A percentile compares a stretch with the other conserved stretches of the same genome.
These are phyloP conservation scores for Fomitopsis serialis DNA, from an alignment of 768 basidiomycete genomes.

Conservation along the genomic window DNA sequence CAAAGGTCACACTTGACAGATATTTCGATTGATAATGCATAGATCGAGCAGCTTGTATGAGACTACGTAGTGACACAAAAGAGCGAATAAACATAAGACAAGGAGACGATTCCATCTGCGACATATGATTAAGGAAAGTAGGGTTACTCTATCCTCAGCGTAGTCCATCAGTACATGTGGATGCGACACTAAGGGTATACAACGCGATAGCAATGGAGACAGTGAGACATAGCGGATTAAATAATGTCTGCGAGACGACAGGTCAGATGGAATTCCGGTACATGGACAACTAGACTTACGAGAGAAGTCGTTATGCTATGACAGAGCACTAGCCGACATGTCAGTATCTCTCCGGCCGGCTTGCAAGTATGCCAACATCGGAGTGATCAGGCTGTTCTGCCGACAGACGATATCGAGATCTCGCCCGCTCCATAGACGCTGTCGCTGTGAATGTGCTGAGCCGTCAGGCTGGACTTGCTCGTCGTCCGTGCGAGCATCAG, in stretches of 20 bases:
- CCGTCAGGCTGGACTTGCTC: constrained; percentile 10
- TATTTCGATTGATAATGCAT: too few relatives aligned
- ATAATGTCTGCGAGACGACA: background rate
- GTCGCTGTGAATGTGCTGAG: constrained; percentile 28
- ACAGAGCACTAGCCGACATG: background rate
- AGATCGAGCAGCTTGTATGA: background rate
- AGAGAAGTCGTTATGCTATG: background rate
- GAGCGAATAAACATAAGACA: background rate
- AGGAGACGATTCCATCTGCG: background rate
- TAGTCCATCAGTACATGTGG: background rate
- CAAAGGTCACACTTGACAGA: too few relatives aligned
- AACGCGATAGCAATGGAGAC: constrained; percentile 2
- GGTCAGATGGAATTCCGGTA: background rate
- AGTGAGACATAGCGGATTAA: background rate
- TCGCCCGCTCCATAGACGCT: constrained; percentile 68
- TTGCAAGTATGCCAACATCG: constrained; percentile 63
- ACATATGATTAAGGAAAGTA: background rate
- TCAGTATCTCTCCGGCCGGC: constrained; percentile 27
- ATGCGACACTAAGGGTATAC: background rate
- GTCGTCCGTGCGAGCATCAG: constrained; percentile 11
- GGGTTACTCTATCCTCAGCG: background rate
- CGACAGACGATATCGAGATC: constrained; percentile 81
- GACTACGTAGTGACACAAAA: background rate
- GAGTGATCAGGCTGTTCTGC: constrained; percentile 84
- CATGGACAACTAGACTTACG: background rate